Evolutionary conservation across 2,329 filamentous ascomycete genomes (phyloP).

Genomic region (Fusarium cicatricum): DNA sequence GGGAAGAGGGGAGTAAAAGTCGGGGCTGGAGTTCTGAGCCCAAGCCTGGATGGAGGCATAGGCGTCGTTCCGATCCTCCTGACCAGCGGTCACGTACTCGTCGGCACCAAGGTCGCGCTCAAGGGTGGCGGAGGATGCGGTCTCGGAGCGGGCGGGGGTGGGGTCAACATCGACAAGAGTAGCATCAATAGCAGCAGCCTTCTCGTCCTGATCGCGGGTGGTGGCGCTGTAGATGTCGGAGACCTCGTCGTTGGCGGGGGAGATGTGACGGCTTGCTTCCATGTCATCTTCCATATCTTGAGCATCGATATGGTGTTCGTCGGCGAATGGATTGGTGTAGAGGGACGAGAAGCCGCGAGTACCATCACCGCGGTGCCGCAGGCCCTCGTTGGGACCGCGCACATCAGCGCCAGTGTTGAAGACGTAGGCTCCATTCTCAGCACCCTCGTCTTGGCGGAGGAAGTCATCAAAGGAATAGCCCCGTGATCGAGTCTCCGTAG

Average conservation of each 20-base stretch:
- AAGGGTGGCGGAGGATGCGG: constrained; percentile 43
- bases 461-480: constrained; percentile 67
- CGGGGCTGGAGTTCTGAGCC: constrained; percentile 62
- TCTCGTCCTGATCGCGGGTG: constrained; percentile 48
- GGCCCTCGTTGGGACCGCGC: constrained; percentile 51
- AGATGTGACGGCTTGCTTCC: constrained; percentile 51
- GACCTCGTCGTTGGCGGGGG: constrained; percentile 58
- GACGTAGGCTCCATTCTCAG: constrained; percentile 64
- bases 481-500: constrained; percentile 16
- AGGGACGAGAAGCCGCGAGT: constrained; percentile 56
- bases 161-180: constrained; percentile 47
- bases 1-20: constrained; percentile 69
- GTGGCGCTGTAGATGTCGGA: constrained; percentile 68
- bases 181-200: constrained; percentile 35
- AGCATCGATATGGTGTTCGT: constrained; percentile 62
- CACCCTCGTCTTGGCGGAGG: constrained; percentile 58
- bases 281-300: constrained; percentile 54
- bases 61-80: constrained; percentile 56
- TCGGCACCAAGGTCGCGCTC: constrained; percentile 51
- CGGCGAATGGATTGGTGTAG: constrained; percentile 67
- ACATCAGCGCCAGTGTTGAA: constrained; percentile 64
- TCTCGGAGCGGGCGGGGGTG: constrained; percentile 29
- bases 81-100: constrained; percentile 62
- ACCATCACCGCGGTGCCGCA: constrained; percentile 59
- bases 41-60: constrained; percentile 72